Base-by-base conservation (phyloP, 2,329 filamentous ascomycete species). In the Paraphoma chrysanthemicola region DNA sequence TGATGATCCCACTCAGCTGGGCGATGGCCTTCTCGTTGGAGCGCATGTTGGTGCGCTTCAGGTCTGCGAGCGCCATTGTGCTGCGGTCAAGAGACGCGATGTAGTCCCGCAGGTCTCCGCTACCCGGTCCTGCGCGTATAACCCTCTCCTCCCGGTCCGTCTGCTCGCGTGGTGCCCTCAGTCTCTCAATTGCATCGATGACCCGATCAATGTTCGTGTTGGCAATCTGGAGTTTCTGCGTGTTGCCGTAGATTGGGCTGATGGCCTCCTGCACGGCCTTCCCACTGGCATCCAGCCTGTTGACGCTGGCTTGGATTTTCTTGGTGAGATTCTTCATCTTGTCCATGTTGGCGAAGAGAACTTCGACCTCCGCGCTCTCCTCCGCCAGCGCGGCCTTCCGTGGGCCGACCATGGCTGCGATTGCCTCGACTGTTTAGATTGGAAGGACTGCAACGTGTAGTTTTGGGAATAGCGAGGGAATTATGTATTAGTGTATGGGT, bases 321-420 rank as follows among this genome's bases (percentile, higher is more conserved):
- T 95, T 97, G 31, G 93, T 97, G 74, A 98, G 85, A 72, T 92
- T 88, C 57, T 93, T 90, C 67, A 96, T 96, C 84, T 97, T 98
- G 68, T 96, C 92, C 60, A 98, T 87, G 64, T 88, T 88, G 53
- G 87, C 86, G 63, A 85, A 85, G 23, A 89, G 77, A 51, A 89
- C 86, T 74, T 89, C 86, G 42, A 89, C 87, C 76, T 89, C 87
- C 6, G 87, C 87, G 72, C 85, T 86, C 79, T 89, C 87, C 78
- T 89, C 87, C 36, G 85, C 85, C 73, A 85, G 85, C 38, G 84
- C 83, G 11, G 63, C 81, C 74, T 84, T 85, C 61, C 84, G 81
- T 56, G 80, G 79, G 50, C 78, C 83, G 53, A 84, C 82, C 86
- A 88, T 78, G 62, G 64, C 67, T 42, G 70, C 66, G 62, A 57